These are phyloP conservation scores for Hypoxylon perforatum DNA, from an alignment of 495 filamentous ascomycete species.

Conservation along the genomic window DNA sequence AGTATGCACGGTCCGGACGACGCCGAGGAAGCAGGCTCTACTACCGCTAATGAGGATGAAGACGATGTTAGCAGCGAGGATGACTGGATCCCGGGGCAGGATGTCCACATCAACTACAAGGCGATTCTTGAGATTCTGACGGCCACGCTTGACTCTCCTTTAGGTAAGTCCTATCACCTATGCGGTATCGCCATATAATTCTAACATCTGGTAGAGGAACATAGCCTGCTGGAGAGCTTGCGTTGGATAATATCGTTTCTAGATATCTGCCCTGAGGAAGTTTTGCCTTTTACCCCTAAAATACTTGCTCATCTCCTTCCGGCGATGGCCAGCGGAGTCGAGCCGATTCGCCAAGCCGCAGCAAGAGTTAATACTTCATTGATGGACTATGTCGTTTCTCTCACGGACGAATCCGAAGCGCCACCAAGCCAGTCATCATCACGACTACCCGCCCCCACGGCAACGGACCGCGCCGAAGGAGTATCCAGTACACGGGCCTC, in stretches of 20 bases:
- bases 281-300: conserved; percentile 93
- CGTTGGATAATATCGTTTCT: conserved; percentile 97
- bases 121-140: conserved; percentile 94
- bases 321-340: conserved; percentile 90
- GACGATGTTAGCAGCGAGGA: conserved; percentile 73
- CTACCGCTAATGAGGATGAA: conserved; percentile 68
- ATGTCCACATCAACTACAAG: conserved; percentile 92
- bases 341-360: conserved; percentile 88
- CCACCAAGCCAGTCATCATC: conserved; percentile 53
- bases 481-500: conserved; percentile 62
- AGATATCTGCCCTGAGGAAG: conserved; percentile 96
- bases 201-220: conserved; percentile 70
- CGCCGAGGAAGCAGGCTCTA: conserved; percentile 67
- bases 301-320: conserved; percentile 92
- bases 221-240: conserved; percentile 88
- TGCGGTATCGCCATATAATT: conserved; percentile 1
- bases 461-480: conserved; percentile 67
- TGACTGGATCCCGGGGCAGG: conserved; percentile 97
- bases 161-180: conserved; percentile 65
- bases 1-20: conserved; percentile 60
- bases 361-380: conserved; percentile 88
- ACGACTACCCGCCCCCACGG: conserved; percentile 60
- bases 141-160: conserved; percentile 84
- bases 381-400: conserved; percentile 88
- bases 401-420: conserved; percentile 78